Evolutionary conservation across 2,329 filamentous ascomycete genomes (phyloP), one percentile per base, ranked within the genome.

Genomic region (Aspergillus sp.): DNA sequence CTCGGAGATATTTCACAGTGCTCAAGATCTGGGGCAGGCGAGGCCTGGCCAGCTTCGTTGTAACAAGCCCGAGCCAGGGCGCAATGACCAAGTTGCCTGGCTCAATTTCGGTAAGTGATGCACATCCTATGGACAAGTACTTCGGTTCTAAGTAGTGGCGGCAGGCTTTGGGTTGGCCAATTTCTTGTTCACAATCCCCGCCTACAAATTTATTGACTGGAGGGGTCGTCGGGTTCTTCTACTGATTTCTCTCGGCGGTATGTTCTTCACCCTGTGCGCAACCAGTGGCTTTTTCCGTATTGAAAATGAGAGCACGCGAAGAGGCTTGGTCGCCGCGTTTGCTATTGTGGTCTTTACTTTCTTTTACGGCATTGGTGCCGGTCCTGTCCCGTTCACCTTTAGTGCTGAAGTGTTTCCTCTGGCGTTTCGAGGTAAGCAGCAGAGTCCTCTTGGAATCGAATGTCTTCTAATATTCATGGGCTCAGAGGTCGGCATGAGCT

Each of bases 301-400:
- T 0, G 24, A 17, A 0, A 2, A 51, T 2, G 39, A 51, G 13
- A 49, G 56, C 2, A 55, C 54, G 11, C 65, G 64, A n/a, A 44
- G 64, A 1, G 67, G 58, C 4, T 34, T 68, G 22, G 59, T 71
- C 12, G 60, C 67, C 6, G 40, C 62, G 2, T 70, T 71, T 30
- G 42, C 54, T 0, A 58, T 66, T 5, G 52, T 57, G 49, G 65
- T 70, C n/a, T 77, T 81, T 61, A 70, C 71, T 3, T 73, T 75
- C 44, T 75, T 76, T 20, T 73, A 75, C 17, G 83, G 81, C 70
- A 75, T 74, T 1, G 81, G 81, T 13, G 81, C 6, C 3, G 66
- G 66, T 1, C 66, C 66, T 1, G 63, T 68, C 4, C 66, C 66
- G 3, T 68, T 67, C 42, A 67, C 66, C 6, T 57, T 66, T 34